A percentile compares a stretch with the other conserved stretches of the same genome.
These are phyloP conservation scores for Beauveria sp. DNA, from an alignment of 2,329 filamentous ascomycete species.

Conservation along the genomic window DNA sequence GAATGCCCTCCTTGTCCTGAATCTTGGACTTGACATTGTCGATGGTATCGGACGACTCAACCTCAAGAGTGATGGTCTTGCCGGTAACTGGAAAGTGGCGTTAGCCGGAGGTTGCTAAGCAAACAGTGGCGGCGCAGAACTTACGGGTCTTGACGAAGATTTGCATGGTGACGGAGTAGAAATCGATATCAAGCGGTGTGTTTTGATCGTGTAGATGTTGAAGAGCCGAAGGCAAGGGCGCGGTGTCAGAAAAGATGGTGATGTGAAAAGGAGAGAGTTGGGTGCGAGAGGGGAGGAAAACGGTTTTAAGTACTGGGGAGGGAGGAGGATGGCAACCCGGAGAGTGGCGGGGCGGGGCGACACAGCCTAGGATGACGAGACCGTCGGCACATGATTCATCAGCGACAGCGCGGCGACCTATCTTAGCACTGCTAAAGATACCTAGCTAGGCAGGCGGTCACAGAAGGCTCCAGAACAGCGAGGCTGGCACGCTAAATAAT, in stretches of 20 bases:
- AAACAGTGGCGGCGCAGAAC: conserved; percentile 31
- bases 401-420: conserved; percentile 20
- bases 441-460: conserved; percentile 9
- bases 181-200: not conserved
- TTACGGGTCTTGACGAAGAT: conserved; percentile 96
- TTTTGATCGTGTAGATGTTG: conserved; percentile 1
- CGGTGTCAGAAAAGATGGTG: conserved; percentile 13
- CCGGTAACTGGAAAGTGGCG: conserved; percentile 56
- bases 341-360: conserved; percentile 24
- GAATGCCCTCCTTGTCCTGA: too few relatives aligned
- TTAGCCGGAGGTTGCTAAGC: conserved; percentile 16
- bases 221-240: not conserved
- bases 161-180: conserved; percentile 56
- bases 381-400: conserved; percentile 29
- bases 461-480: conserved; percentile 33
- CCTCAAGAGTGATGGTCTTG: conserved; percentile 32
- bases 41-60: too few relatives aligned
- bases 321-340: conserved; percentile 18
- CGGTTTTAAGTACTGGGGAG: conserved; percentile 25
- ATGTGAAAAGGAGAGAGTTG: conserved; percentile 12
- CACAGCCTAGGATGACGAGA: conserved; percentile 21
- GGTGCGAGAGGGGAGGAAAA: conserved; percentile 17
- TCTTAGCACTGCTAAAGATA: not conserved
- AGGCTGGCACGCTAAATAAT: not conserved
- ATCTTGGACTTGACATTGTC: too few relatives aligned